phyloP scores from a whole-genome alignment of 176 grass and related monocot genomes.

The Eleusine indica region DNA sequence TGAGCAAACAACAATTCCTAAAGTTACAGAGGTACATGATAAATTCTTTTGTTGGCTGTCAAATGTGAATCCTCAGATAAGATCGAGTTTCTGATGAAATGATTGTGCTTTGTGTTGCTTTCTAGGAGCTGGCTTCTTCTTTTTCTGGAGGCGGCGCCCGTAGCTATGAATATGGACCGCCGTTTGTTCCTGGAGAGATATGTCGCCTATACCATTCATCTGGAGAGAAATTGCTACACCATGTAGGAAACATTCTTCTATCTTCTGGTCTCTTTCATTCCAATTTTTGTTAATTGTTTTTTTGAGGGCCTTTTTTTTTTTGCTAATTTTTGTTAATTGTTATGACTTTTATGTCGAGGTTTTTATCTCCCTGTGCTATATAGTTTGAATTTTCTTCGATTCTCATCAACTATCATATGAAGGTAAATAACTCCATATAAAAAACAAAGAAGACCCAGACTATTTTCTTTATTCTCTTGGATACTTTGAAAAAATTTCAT shows the following conservation, averaged over 20 bases:
- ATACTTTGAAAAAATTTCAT: not conserved
- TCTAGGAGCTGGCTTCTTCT: slow-evolving; percentile 82
- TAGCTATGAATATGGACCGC: slow-evolving; percentile 82
- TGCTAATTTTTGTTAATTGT: not conserved
- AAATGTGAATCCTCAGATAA: slow-evolving; percentile 31
- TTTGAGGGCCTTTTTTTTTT: not conserved
- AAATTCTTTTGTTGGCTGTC: slow-evolving; percentile 31
- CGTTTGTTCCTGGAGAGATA: slow-evolving; percentile 98
- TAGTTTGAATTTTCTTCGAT: slow-evolving; percentile 2
- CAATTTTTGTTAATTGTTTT: not conserved
- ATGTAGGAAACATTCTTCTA: slow-evolving; percentile 62
- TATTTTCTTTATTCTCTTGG: slow-evolving; percentile 27
- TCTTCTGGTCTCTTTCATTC: slow-evolving; percentile 40
- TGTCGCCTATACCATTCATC: slow-evolving; percentile 91
- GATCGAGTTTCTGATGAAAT: slow-evolving; percentile 4
- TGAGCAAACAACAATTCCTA: slow-evolving; percentile 90
- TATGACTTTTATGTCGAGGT: not conserved
- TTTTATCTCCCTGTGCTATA: not conserved
- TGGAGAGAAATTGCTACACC: slow-evolving; percentile 84
- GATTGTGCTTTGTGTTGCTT: slow-evolving; percentile 37
- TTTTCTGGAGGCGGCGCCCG: slow-evolving; percentile 86
- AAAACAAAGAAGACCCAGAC: slow-evolving; percentile 11
- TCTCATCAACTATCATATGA: slow-evolving; percentile 13
- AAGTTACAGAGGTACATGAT: slow-evolving; percentile 82
- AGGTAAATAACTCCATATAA: slow-evolving; percentile 15